These are phyloP conservation scores for Calophaca sinica DNA, from an alignment of 306 rosid genomes.

Conservation along the genomic window DNA sequence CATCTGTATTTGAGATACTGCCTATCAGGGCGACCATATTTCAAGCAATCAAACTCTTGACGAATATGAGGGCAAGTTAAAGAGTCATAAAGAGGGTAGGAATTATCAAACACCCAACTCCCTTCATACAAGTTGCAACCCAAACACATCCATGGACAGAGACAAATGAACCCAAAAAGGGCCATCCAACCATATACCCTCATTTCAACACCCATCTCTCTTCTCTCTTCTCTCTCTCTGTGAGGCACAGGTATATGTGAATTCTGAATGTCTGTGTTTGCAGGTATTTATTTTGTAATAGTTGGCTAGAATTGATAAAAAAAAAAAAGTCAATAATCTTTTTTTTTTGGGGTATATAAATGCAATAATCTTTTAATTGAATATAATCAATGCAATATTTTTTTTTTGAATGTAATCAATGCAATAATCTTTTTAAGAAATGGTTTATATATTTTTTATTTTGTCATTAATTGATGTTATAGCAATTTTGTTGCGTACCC, in stretches of 20 bases:
- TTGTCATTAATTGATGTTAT: neutral
- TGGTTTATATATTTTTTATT: too few species aligned
- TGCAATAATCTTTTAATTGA: too few species aligned
- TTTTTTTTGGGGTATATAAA: too few species aligned
- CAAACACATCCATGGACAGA: neutral
- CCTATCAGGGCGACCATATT: conserved; percentile 59
- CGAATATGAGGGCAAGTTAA: conserved; percentile 58
- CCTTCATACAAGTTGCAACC: conserved; percentile 65
- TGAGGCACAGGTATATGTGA: neutral
- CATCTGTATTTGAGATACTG: conserved; percentile 68
- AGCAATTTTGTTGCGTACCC: neutral
- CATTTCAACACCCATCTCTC: conserved; percentile 9
- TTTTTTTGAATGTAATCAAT: too few species aligned
- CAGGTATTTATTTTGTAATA: neutral
- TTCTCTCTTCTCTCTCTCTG: neutral
- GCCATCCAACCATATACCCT: neutral
- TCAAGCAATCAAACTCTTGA: conserved; percentile 61
- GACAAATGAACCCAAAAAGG: neutral
- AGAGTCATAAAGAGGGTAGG: conserved; percentile 70
- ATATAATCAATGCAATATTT: too few species aligned
- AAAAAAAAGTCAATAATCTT: neutral
- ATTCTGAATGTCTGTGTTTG: neutral
- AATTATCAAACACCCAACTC: conserved; percentile 59
- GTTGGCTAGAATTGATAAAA: neutral
- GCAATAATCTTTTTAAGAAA: too few species aligned